A percentile compares a stretch with the other conserved stretches of the same genome.
phyloP scores from a whole-genome alignment of 2,329 filamentous ascomycete species.

The Penicillium sp. region DNA sequence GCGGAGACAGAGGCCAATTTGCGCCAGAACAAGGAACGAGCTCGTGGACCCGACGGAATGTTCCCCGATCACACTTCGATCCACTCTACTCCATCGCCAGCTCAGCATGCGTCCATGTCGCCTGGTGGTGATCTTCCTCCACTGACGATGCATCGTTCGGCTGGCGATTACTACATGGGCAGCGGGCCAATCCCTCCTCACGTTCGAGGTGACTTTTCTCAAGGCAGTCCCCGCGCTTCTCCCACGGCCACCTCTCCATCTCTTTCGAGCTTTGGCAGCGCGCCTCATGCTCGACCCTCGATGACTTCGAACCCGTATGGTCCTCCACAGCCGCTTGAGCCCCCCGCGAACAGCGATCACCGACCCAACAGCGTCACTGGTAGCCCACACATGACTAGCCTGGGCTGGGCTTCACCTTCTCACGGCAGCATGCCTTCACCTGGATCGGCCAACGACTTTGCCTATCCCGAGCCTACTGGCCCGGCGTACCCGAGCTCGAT shows the following conservation, averaged over 20 bases:
- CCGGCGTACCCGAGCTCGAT: constrained; percentile 49
- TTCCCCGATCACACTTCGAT: constrained; percentile 49
- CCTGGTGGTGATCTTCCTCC: constrained; percentile 73
- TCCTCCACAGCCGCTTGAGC: constrained; percentile 82
- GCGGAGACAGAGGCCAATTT: constrained; percentile 84
- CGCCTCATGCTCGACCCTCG: constrained; percentile 53
- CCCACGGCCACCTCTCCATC: constrained; percentile 66
- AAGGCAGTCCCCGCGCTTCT: constrained; percentile 67
- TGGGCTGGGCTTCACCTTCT: constrained; percentile 85
- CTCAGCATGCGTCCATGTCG: constrained; percentile 79
- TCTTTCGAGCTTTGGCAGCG: constrained; percentile 59
- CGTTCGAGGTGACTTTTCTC: constrained; percentile 72
- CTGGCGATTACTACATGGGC: constrained; percentile 75
- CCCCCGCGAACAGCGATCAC: constrained; percentile 74
- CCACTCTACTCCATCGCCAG: constrained; percentile 74
- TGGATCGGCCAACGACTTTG: constrained; percentile 70
- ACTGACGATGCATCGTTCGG: constrained; percentile 67
- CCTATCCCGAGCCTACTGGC: constrained; percentile 73
- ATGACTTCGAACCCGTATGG: constrained; percentile 90
- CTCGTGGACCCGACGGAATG: constrained; percentile 39
- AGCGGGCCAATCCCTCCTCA: constrained; percentile 80
- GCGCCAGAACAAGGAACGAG: constrained; percentile 53
- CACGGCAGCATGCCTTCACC: constrained; percentile 74
- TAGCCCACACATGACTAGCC: constrained; percentile 80
- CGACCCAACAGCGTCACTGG: constrained; percentile 73